These are phyloP conservation scores for Allantophomopsis cytisporea DNA, from an alignment of 2,329 filamentous ascomycete species.

Conservation along the genomic window DNA sequence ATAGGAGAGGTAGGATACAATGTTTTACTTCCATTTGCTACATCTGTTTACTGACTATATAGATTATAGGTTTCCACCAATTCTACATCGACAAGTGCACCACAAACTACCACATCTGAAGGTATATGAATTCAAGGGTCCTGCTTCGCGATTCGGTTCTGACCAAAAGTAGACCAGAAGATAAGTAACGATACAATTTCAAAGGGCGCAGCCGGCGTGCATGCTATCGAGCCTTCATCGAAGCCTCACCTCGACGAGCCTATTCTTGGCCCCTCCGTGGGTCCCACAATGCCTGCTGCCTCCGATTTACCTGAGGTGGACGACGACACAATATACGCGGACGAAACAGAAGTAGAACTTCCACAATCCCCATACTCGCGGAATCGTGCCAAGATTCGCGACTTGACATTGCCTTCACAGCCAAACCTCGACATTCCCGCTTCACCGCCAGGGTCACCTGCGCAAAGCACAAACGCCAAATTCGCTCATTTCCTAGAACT, in stretches of 20 bases:
- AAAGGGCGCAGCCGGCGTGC: too few relatives aligned
- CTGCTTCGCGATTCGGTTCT: background rate
- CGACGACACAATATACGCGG: too few relatives aligned
- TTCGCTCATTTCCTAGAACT: constrained; percentile 62
- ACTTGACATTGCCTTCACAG: constrained; percentile 59
- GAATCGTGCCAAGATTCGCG: constrained; percentile 49
- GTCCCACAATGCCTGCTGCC: constrained; percentile 11
- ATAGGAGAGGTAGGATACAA: constrained; percentile 1
- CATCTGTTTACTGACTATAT: background rate
- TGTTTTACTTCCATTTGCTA: constrained; percentile 5
- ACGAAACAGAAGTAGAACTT: too few relatives aligned
- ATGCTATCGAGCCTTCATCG: too few relatives aligned
- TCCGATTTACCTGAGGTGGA: constrained; percentile 2
- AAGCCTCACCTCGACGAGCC: constrained; percentile 5
- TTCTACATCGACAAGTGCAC: background rate
- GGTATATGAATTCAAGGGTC: background rate
- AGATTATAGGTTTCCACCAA: background rate
- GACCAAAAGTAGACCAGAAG: too few relatives aligned
- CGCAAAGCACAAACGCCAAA: constrained; percentile 42
- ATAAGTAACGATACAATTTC: too few relatives aligned
- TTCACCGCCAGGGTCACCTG: constrained; percentile 52
- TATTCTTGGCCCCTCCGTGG: constrained; percentile 13
- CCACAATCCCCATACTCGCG: constrained; percentile 51
- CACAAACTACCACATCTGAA: background rate
- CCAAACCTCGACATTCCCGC: constrained; percentile 64